Percentiles rank a stretch among this genome's conserved stretches.
These are phyloP conservation scores for Neofusicoccum parvum DNA, from an alignment of 2,329 filamentous ascomycete species.

Conservation along the genomic window DNA sequence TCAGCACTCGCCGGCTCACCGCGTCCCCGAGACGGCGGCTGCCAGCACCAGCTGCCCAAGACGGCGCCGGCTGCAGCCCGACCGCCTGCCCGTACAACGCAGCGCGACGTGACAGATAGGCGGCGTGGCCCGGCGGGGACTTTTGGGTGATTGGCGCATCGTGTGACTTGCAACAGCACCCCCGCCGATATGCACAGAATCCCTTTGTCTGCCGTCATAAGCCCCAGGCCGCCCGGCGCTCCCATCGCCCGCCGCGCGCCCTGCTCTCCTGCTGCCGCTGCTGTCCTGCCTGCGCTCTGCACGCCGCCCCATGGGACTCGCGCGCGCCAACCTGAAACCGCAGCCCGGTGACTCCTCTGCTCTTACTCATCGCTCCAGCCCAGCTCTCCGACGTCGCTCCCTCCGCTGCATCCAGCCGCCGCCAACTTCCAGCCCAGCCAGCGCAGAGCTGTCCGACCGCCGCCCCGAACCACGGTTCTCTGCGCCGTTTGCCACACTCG, in stretches of 20 bases:
- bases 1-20: too few relatives aligned
- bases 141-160: background rate
- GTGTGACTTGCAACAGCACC: conserved; percentile 12
- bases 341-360: background rate
- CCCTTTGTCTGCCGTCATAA: conserved; percentile 18
- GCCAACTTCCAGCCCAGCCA: background rate
- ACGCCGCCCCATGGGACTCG: background rate
- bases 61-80: background rate
- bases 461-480: background rate
- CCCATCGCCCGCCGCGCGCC: background rate
- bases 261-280: background rate
- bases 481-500: background rate
- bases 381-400: conserved; percentile 9
- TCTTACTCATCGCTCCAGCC: conserved; percentile 8
- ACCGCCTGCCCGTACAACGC: background rate
- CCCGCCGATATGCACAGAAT: background rate
- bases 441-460: background rate
- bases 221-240: background rate
- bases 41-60: background rate
- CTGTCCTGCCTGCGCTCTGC: background rate
- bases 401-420: background rate
- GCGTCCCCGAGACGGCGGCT: too few relatives aligned
- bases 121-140: background rate
- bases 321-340: background rate
- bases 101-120: background rate